These are phyloP conservation scores for Penicillium paneum DNA, from an alignment of 2,329 filamentous ascomycete genomes.

Conservation along the genomic window DNA sequence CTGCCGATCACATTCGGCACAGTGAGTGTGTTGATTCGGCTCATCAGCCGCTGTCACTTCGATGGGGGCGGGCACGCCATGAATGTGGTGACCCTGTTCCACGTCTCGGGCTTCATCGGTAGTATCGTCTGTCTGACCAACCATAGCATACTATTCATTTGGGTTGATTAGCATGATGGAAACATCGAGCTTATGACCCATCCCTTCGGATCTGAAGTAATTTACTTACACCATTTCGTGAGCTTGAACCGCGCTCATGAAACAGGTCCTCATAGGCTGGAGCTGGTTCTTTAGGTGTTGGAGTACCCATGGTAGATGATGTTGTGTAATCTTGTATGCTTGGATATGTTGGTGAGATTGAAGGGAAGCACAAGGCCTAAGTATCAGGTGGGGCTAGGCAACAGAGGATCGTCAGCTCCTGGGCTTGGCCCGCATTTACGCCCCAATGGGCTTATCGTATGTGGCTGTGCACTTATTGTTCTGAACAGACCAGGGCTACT, in stretches of 20 bases:
- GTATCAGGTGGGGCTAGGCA: not conserved
- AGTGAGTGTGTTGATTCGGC: slow-evolving; percentile 12
- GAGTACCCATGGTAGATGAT: slow-evolving; percentile 3
- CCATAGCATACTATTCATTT: slow-evolving; percentile 1
- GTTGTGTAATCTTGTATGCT: not conserved
- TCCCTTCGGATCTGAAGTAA: not conserved
- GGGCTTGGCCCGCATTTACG: not conserved
- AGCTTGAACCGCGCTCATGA: slow-evolving; percentile 8
- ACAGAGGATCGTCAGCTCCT: not conserved
- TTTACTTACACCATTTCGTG: slow-evolving; percentile 6
- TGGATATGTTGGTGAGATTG: not conserved
- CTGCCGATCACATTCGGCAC: slow-evolving; percentile 17
- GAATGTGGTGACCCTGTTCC: slow-evolving; percentile 3
- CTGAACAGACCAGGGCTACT: not conserved
- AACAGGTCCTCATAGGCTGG: slow-evolving; percentile 16
- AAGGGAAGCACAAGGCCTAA: not conserved
- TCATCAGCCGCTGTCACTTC: not conserved
- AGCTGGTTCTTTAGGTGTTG: slow-evolving; percentile 5
- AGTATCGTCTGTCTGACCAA: not conserved
- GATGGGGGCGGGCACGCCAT: not conserved
- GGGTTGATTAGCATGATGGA: not conserved
- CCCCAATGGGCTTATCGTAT: no score
- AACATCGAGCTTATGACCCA: not conserved
- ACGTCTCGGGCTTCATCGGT: not conserved
- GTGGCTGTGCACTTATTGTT: no score